Conservation (phyloP, 495 filamentous ascomycete genomes). For the Daldinia grandis region DNA sequence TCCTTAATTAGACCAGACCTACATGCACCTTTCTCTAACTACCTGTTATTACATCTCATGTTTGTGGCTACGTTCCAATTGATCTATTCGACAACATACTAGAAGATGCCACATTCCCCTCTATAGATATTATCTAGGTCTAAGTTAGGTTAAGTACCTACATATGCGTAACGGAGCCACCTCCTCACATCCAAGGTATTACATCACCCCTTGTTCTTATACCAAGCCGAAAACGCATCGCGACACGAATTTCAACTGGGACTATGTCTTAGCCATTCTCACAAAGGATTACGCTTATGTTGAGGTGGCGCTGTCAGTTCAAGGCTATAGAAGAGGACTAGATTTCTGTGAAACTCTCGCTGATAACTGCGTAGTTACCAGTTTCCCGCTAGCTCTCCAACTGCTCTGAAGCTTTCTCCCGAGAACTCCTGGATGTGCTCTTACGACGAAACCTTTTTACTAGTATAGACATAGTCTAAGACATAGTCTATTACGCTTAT, state of each 20-base stretch:
- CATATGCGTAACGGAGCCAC: not conserved
- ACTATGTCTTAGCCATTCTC: slow-evolving; percentile 24
- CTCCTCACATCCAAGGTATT: slow-evolving; percentile 3
- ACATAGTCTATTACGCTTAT: slow-evolving; percentile 5
- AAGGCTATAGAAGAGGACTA: not conserved
- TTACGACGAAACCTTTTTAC: not conserved
- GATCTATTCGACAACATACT: slow-evolving; percentile 18
- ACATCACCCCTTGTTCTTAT: slow-evolving; percentile 3
- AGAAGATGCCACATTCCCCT: slow-evolving; percentile 18
- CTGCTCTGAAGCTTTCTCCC: not conserved
- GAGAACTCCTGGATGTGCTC: not conserved
- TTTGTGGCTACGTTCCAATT: slow-evolving; percentile 26
- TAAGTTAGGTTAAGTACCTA: too few species aligned
- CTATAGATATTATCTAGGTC: slow-evolving; percentile 14
- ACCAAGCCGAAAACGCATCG: slow-evolving; percentile 10
- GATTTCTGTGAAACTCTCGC: slow-evolving; percentile 16
- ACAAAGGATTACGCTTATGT: slow-evolving; percentile 12
- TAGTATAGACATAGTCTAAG: slow-evolving; percentile 2
- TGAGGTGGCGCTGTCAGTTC: slow-evolving; percentile 12
- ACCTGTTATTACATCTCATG: not conserved
- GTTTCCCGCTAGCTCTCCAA: not conserved
- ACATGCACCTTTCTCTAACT: not conserved
- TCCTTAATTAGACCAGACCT: slow-evolving; percentile 18
- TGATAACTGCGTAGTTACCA: slow-evolving; percentile 9
- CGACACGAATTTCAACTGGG: not conserved